A percentile compares a stretch with the other conserved stretches of the same genome.
These are phyloP conservation scores for Cyclotella atomus DNA, from an alignment of 108 stramenopile species.

Conservation along the genomic window DNA sequence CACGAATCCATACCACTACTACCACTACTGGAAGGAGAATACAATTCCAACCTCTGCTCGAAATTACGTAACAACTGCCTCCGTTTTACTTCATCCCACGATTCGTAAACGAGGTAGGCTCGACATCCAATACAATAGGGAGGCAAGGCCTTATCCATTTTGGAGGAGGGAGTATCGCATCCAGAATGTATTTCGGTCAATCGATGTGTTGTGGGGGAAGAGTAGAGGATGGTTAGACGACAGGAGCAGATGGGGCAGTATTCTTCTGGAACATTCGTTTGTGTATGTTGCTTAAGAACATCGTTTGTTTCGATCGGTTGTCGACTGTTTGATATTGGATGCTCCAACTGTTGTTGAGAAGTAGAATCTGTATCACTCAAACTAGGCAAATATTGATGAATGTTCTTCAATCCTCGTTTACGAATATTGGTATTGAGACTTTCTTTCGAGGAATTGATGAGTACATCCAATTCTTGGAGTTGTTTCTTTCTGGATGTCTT, in stretches of 20 bases:
- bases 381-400: slow-evolving; percentile 8
- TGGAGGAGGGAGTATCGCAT: slow-evolving; percentile 13
- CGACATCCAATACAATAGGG: slow-evolving; percentile 32
- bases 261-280: neutral
- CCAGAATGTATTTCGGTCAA: slow-evolving; percentile 17
- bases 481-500: neutral
- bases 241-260: slow-evolving; percentile 31
- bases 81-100: neutral
- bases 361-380: neutral
- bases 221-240: slow-evolving; percentile 14
- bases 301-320: too few species aligned
- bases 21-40: neutral
- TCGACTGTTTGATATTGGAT: neutral
- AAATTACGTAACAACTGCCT: slow-evolving; percentile 26
- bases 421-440: slow-evolving; percentile 1
- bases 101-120: slow-evolving; percentile 27
- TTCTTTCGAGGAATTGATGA: neutral
- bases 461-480: neutral
- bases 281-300: neutral
- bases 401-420: neutral
- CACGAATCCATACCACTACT: neutral
- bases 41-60: slow-evolving; percentile 11
- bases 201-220: neutral
- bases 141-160: neutral
- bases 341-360: neutral